These are phyloP conservation scores for Pterocarpus santalinus DNA, from an alignment of 306 rosid genomes.

Conservation along the genomic window DNA sequence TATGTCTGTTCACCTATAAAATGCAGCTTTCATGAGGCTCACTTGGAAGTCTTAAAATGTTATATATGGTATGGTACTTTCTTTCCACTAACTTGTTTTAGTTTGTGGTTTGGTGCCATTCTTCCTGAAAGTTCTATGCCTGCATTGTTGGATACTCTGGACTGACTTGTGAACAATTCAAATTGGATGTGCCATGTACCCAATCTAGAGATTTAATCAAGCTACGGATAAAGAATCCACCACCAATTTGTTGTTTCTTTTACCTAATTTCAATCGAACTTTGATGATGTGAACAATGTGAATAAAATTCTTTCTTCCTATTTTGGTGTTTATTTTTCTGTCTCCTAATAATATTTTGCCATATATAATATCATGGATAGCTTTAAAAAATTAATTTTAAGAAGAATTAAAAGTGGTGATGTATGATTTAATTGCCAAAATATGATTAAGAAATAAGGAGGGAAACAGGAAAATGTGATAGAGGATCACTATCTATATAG, in stretches of 20 bases:
- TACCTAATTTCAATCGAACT: conserved; percentile 7
- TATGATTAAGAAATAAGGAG: too few species aligned
- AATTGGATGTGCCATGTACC: conserved; percentile 11
- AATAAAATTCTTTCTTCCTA: too few species aligned
- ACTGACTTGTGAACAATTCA: conserved; percentile 6
- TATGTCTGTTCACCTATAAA: conserved; percentile 51
- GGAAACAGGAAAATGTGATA: too few species aligned
- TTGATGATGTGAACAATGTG: not conserved
- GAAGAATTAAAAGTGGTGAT: too few species aligned
- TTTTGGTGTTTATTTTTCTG: too few species aligned
- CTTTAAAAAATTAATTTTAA: too few species aligned
- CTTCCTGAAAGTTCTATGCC: not conserved
- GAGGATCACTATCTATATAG: too few species aligned
- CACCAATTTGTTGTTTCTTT: conserved; percentile 11
- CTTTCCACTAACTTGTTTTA: conserved; percentile 12
- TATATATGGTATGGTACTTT: conserved; percentile 19
- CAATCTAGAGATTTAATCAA: not conserved
- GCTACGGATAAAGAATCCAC: not conserved
- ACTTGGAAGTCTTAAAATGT: conserved; percentile 6
- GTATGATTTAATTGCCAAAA: too few species aligned
- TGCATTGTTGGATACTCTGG: conserved; percentile 37
- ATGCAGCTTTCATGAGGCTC: conserved; percentile 52
- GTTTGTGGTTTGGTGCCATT: conserved; percentile 6
- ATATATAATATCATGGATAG: too few species aligned
- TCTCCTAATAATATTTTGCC: too few species aligned